Evolutionary conservation across 306 rosid species (phyloP), one percentile per base, ranked within the genome.

Genomic region (Acacia acuminata): DNA sequence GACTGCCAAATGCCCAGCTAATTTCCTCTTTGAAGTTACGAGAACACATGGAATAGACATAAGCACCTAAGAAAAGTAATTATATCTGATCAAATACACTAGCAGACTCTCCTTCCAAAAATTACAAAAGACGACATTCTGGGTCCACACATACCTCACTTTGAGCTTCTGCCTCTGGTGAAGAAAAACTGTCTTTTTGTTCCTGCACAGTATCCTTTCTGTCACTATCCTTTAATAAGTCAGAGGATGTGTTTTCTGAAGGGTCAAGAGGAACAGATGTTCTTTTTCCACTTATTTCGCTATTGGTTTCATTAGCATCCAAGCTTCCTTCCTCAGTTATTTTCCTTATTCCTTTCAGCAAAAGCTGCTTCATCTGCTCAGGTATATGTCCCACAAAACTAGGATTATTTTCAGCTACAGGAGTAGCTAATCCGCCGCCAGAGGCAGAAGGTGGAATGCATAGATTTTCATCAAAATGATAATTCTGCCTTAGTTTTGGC

Each of bases 1-100:
- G 85, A 96, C 93, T 34, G 96, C 98, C 89, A 96, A 90, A 83
- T 89, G 90, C 81, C 98, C 99, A 38, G 94, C 98, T 84, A 93
- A 86, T 91, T 96, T 96, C 87, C 97, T 92, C 91, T 93, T 96
- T 9, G 94, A 86, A 67, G 94, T 88, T 55, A 96, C 97, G 53
- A 96, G 97, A 63, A 96, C 91, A 22, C 99, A 96, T 47, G 90
- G 92, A 85, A 92, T 87, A 27, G 98, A 91, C 61, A 87, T 85
- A 84, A 93, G 92, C 82, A 96, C 98, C 99, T 96, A 94, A 86
- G 88, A 87, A 83, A 56, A 73, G 77, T 71, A 89, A 88, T 80
- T 77, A 77, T n/a, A 53, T 63, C 50, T 77, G 68, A 76, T 71
- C 82, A 61, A 71, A 75, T 42, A 75, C 55, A 71, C 71, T 82